Percentiles rank a stretch among this genome's conserved stretches.
Conservation (phyloP, 116 monocot genomes). For the Dioscorea cayenensis region DNA sequence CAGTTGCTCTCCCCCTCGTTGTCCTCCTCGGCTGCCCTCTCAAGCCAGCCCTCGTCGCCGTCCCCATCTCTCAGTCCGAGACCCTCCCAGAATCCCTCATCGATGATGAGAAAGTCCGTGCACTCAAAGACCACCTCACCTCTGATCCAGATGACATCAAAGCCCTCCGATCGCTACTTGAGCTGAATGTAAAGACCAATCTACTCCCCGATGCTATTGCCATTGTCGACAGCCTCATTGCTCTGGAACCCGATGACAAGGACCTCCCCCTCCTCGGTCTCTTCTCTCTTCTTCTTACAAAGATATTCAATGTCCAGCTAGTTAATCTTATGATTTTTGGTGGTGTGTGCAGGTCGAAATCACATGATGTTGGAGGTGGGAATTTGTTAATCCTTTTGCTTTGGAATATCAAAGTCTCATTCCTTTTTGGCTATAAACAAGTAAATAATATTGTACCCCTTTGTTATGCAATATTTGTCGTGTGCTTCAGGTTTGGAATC, state of each 20-base stretch:
- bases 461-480: constrained; percentile 10
- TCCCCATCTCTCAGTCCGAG: constrained; percentile 6
- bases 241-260: constrained; percentile 25
- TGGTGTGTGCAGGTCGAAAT: constrained; percentile 69
- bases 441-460: background rate
- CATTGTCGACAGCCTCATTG: constrained; percentile 39
- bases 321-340: constrained; percentile 1
- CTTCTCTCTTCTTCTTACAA: background rate
- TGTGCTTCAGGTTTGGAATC: constrained; percentile 88
- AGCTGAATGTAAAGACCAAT: constrained; percentile 28
- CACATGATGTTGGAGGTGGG: constrained; percentile 98
- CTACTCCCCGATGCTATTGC: constrained; percentile 32
- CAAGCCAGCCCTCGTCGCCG: constrained; percentile 6
- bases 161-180: constrained; percentile 37
- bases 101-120: constrained; percentile 29
- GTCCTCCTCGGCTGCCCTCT: constrained; percentile 9
- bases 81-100: constrained; percentile 10
- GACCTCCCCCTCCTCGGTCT: constrained; percentile 30
- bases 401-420: background rate
- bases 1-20: constrained; percentile 15
- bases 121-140: constrained; percentile 29
- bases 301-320: background rate
- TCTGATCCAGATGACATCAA: constrained; percentile 24
- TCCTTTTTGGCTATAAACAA: background rate
- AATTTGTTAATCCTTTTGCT: constrained; percentile 3